Evolutionary conservation across 148 eudicot genomes (phyloP).

Genomic region (Cornus controversa): DNA sequence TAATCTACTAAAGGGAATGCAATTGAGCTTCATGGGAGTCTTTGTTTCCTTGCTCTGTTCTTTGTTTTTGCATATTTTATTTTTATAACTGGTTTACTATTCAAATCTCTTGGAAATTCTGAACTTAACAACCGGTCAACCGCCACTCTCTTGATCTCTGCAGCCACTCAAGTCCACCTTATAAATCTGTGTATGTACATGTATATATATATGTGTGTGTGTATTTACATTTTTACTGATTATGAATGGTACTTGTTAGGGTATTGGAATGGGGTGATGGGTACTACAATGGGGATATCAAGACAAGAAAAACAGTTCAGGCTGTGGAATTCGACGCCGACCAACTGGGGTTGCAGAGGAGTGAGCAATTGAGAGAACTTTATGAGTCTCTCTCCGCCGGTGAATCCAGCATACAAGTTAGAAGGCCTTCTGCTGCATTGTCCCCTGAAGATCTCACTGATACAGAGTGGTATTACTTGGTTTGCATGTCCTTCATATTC

Average conservation of each 20-base stretch:
- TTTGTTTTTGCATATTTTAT: no score
- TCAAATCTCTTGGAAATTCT: not conserved
- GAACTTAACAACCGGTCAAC: not conserved
- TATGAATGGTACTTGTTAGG: conserved; percentile 24
- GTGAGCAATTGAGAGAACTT: conserved; percentile 69
- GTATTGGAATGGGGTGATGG: conserved; percentile 70
- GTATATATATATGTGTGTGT: no score
- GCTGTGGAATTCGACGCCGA: conserved; percentile 44
- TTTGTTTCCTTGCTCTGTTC: not conserved
- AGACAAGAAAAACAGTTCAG: conserved; percentile 70
- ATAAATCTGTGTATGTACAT: no score
- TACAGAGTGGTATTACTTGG: conserved; percentile 73
- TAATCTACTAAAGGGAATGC: conserved; percentile 1
- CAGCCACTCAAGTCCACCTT: no score
- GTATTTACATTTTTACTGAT: not conserved
- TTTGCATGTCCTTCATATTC: conserved; percentile 67
- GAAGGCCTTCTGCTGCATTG: conserved; percentile 64
- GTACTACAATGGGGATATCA: conserved; percentile 79
- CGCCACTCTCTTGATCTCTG: not conserved
- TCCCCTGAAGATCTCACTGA: conserved; percentile 75
- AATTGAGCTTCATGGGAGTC: not conserved
- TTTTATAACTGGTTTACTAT: not conserved
- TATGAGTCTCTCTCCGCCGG: conserved; percentile 47
- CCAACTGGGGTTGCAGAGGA: conserved; percentile 56
- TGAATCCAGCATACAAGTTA: conserved; percentile 46